phyloP scores from a whole-genome alignment of 257 asterid genomes.

The Primulina eburnea region DNA sequence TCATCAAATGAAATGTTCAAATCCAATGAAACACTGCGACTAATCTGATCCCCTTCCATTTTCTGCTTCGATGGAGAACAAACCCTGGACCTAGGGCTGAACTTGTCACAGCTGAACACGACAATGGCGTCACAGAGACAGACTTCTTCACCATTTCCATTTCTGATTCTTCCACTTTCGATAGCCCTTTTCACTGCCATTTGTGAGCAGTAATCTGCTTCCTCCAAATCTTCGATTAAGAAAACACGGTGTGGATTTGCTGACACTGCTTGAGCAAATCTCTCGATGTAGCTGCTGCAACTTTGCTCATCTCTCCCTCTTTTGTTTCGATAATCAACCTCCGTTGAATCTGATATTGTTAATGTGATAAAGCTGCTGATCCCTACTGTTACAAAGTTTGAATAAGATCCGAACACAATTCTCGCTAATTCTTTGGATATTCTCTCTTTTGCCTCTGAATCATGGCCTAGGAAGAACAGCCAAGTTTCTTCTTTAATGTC shows the following conservation, averaged over 20 bases:
- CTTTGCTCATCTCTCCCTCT: conserved; percentile 58
- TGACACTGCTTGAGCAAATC: conserved; percentile 40
- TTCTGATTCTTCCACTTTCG: conserved; percentile 46
- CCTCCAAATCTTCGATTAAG: conserved; percentile 58
- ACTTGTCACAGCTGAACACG: conserved; percentile 51
- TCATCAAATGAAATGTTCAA: conserved; percentile 50
- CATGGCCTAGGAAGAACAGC: conserved; percentile 66
- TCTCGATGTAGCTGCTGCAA: conserved; percentile 37
- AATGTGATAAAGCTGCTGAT: conserved; percentile 41
- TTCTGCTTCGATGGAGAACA: conserved; percentile 45
- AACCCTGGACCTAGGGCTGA: conserved; percentile 40
- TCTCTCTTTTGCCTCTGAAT: conserved; percentile 50
- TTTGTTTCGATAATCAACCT: conserved; percentile 37
- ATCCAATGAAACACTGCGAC: conserved; percentile 44
- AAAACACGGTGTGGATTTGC: conserved; percentile 67
- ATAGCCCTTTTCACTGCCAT: conserved; percentile 51
- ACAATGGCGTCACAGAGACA: conserved; percentile 65
- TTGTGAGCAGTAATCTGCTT: conserved; percentile 42
- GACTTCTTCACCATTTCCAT: conserved; percentile 47
- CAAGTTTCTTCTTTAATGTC: conserved; percentile 63
- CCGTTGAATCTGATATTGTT: conserved; percentile 26
- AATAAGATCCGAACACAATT: conserved; percentile 63
- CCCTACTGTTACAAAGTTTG: conserved; percentile 39
- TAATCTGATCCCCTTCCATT: conserved; percentile 15
- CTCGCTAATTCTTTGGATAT: conserved; percentile 68